These are phyloP conservation scores for Fusarium burgessii DNA, from an alignment of 2,329 filamentous ascomycete genomes.

Conservation along the genomic window DNA sequence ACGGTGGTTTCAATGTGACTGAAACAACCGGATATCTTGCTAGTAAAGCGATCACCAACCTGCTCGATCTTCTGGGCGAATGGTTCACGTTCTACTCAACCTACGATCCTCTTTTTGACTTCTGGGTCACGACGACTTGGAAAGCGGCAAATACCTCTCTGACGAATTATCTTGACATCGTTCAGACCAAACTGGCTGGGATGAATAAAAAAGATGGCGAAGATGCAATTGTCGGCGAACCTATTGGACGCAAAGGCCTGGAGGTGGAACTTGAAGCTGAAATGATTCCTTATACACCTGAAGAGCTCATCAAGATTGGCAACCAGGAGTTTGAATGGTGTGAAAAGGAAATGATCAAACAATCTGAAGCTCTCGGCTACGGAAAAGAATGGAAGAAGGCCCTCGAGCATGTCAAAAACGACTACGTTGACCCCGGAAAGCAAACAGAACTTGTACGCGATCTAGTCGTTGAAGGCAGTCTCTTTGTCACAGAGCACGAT, in stretches of 20 bases:
- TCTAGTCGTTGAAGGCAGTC: conserved; percentile 30
- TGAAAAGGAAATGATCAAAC: conserved; percentile 35
- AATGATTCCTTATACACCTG: conserved; percentile 31
- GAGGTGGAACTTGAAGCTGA: conserved; percentile 34
- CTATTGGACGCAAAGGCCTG: conserved; percentile 21
- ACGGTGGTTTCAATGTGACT: conserved; percentile 20
- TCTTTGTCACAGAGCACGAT: conserved; percentile 33
- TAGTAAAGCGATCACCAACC: conserved; percentile 6
- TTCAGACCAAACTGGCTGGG: conserved; percentile 12
- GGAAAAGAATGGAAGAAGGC: conserved; percentile 34
- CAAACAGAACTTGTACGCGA: conserved; percentile 24
- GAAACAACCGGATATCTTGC: conserved; percentile 31
- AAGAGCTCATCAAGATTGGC: conserved; percentile 29
- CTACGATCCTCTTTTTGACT: conserved; percentile 31
- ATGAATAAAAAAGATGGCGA: conserved; percentile 25
- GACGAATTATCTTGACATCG: conserved; percentile 1
- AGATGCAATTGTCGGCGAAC: conserved; percentile 23
- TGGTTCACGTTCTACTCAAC: conserved; percentile 36
- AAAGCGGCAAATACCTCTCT: conserved; percentile 8
- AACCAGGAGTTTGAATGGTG: conserved; percentile 37
- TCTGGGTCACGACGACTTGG: conserved; percentile 36
- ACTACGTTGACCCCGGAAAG: conserved; percentile 33
- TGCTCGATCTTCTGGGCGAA: conserved; percentile 16
- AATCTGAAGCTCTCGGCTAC: conserved; percentile 25
- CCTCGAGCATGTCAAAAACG: conserved; percentile 28